Conservation (phyloP, 495 filamentous ascomycete genomes). For the Penicillium odoratum region DNA sequence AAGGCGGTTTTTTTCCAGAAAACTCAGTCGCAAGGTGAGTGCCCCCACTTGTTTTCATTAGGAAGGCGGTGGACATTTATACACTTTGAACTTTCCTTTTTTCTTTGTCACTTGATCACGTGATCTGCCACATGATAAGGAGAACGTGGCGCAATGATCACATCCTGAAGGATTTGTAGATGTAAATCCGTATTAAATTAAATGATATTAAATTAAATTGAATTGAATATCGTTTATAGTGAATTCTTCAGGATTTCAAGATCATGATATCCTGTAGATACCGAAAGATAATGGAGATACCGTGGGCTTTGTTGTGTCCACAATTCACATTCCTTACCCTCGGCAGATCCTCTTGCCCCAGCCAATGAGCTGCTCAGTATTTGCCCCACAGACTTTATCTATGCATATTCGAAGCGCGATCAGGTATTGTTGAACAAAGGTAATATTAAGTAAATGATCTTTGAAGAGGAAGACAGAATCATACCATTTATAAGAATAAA, state of each 20-base stretch:
- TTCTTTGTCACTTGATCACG: background rate
- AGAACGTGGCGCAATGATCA: too few species aligned
- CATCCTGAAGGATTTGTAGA: too few species aligned
- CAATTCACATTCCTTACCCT: conserved; percentile 8
- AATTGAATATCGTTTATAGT: background rate
- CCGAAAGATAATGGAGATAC: background rate
- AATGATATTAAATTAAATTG: too few species aligned
- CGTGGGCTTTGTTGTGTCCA: background rate
- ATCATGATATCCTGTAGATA: background rate
- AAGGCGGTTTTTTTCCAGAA: conserved; percentile 41
- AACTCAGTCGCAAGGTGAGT: conserved; percentile 35
- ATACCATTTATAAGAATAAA: background rate
- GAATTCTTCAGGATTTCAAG: background rate
- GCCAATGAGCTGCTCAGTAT: conserved; percentile 19
- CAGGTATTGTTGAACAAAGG: background rate
- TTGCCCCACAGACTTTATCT: conserved; percentile 26
- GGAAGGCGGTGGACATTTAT: conserved; percentile 13
- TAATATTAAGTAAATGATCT: background rate
- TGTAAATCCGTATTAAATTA: too few species aligned
- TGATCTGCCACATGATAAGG: background rate
- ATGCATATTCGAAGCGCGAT: conserved; percentile 25
- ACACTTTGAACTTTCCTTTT: background rate
- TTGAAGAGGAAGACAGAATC: background rate
- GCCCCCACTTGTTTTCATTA: conserved; percentile 24
- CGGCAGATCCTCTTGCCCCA: conserved; percentile 4